Base-by-base conservation (phyloP, 2,329 filamentous ascomycete species). In the Fusarium sp. region DNA sequence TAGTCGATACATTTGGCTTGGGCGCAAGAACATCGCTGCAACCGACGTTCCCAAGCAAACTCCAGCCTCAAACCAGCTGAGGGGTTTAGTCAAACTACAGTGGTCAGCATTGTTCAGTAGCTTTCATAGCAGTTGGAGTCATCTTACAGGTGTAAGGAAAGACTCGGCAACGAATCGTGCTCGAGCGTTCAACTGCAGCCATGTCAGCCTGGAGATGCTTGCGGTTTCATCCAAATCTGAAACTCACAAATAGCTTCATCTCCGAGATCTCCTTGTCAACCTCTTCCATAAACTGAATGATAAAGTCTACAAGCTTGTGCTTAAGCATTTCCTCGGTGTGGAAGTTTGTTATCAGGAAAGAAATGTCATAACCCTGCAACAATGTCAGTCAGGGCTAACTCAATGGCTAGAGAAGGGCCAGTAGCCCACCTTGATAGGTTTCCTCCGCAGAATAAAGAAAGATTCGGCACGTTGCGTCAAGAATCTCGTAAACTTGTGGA, bases 181-280 rank as follows among this genome's bases (percentile, higher is more conserved):
- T 78, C 95, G 86, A 53, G 95, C 93, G 76, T 99, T 99, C 76
- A 99, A 82, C 94, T 97, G 72, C 13, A 49, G 49, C 29, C 51
- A 31, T 57, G 53, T 74, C 41, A 71, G 63, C 27, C 19, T 27
- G 25, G 14, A 17, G 36, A 11, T 31, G 21, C 21, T 29, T 15
- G n/a, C 4, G 13, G 27, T 13, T 35, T 3, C 21, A 19, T 29
- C 4, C 38, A 14, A 42, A 27, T 82, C 6, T 38, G n/a, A 42
- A 29, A 82, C 92, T 69, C 85, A 97, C 94, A 78, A 99, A 99
- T 71, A 99, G 89, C 85, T 99, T 99, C 95, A 99, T 98, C 80
- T 99, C 96, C 4, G 95, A 98, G 58, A 99, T 99, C 78, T 99
- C 95, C 83, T 99, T 99, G 78, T 99, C 96, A 5, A 99, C 96